phyloP scores from a whole-genome alignment of 108 stramenopile species.

The Seminavis robusta region DNA sequence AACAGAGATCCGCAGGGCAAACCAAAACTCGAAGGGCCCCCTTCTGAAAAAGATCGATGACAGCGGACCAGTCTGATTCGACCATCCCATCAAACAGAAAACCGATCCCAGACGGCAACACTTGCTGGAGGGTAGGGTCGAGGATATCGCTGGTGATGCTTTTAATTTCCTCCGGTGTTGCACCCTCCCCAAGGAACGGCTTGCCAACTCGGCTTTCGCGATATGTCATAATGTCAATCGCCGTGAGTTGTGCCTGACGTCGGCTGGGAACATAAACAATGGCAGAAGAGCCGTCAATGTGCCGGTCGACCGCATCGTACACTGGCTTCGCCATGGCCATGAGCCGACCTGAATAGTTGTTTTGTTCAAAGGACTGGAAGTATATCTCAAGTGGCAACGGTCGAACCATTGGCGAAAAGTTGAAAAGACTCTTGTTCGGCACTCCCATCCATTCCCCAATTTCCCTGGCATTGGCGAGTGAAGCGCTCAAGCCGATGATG shows the following conservation, averaged over 20 bases:
- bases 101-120: constrained; percentile 82
- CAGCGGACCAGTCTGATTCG: constrained; percentile 69
- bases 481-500: constrained; percentile 91
- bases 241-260: constrained; percentile 96
- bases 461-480: constrained; percentile 96
- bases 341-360: constrained; percentile 84
- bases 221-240: constrained; percentile 96
- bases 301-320: constrained; percentile 79
- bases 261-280: constrained; percentile 94
- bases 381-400: constrained; percentile 93
- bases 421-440: constrained; percentile 79
- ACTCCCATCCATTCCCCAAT: constrained; percentile 99
- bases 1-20: constrained; percentile 82
- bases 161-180: constrained; percentile 18
- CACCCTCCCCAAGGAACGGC: constrained; percentile 14
- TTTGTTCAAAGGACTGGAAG: constrained; percentile 93
- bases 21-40: constrained; percentile 82
- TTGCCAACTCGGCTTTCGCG: constrained; percentile 57
- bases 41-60: constrained; percentile 62
- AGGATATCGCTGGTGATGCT: too few species aligned
- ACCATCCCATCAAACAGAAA: constrained; percentile 92
- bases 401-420: constrained; percentile 92
- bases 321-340: constrained; percentile 97
- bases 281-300: constrained; percentile 66
- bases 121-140: constrained; percentile 88